Evolutionary conservation across 768 basidiomycete species (phyloP).

Genomic region (Suillus luteus): DNA sequence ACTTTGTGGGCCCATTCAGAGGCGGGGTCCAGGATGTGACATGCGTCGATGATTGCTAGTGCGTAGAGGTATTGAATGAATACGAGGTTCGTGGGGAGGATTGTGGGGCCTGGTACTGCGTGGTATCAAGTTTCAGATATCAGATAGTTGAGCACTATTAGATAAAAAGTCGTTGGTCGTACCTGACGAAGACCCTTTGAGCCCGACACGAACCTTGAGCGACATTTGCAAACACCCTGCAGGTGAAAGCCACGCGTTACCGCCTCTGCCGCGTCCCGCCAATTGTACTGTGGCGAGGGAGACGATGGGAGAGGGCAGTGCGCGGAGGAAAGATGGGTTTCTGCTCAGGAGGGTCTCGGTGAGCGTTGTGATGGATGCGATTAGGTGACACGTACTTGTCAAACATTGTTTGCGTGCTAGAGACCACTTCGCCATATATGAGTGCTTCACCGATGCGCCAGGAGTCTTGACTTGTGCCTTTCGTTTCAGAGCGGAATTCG

Average conservation of each 20-base stretch:
- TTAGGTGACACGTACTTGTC: conserved; percentile 65
- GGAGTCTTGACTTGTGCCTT: conserved; percentile 25
- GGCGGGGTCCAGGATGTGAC: conserved; percentile 56
- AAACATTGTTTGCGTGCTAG: conserved; percentile 93
- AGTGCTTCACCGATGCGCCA: conserved; percentile 78
- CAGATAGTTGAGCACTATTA: neutral
- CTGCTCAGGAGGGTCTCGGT: conserved; percentile 39
- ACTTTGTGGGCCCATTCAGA: conserved; percentile 52
- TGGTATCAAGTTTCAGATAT: neutral
- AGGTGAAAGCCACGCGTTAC: conserved; percentile 92
- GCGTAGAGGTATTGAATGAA: conserved; percentile 94
- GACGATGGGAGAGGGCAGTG: conserved; percentile 73
- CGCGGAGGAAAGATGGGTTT: conserved; percentile 70
- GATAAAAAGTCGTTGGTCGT: neutral
- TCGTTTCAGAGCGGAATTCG: conserved; percentile 29
- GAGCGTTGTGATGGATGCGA: neutral
- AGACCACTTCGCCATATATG: conserved; percentile 86
- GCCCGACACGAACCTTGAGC: conserved; percentile 24
- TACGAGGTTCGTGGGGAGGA: conserved; percentile 62
- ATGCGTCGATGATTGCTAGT: conserved; percentile 86
- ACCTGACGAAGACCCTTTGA: conserved; percentile 20
- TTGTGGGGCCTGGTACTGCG: conserved; percentile 13
- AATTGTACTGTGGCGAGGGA: conserved; percentile 89
- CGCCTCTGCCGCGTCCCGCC: conserved; percentile 84
- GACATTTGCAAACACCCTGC: conserved; percentile 81